These are phyloP conservation scores for Penicillium waksmanii DNA, from an alignment of 495 filamentous ascomycete genomes.

Conservation along the genomic window DNA sequence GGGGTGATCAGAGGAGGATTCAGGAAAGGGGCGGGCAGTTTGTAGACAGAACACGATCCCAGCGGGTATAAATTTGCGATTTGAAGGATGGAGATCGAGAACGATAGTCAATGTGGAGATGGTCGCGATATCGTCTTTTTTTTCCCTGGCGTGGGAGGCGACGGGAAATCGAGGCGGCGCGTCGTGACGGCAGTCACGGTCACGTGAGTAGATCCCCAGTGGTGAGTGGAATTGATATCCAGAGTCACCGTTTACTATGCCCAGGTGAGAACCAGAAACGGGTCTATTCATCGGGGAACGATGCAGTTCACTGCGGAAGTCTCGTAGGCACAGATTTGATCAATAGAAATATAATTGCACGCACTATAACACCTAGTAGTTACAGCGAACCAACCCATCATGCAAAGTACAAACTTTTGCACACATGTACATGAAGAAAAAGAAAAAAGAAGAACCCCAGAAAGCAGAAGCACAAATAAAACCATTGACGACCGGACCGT, in stretches of 20 bases:
- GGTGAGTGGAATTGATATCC: background rate
- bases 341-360: conserved; percentile 5
- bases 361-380: background rate
- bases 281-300: too few species aligned
- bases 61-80: background rate
- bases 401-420: conserved; percentile 22
- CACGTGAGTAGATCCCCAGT: background rate
- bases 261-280: too few species aligned
- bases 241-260: background rate
- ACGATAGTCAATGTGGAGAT: background rate
- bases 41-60: background rate
- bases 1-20: conserved; percentile 8
- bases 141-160: background rate
- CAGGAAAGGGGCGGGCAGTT: background rate
- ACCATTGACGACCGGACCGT: conserved; percentile 41
- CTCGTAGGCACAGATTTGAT: background rate
- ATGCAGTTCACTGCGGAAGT: too few species aligned
- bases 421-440: conserved; percentile 24
- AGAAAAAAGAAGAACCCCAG: conserved; percentile 7
- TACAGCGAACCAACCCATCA: conserved; percentile 6
- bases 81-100: background rate
- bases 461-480: conserved; percentile 16
- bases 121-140: background rate
- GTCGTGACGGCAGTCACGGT: background rate
- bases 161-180: background rate